phyloP scores from a whole-genome alignment of 805 yeast genomes.

The Cyberlindnera bimundalis region DNA sequence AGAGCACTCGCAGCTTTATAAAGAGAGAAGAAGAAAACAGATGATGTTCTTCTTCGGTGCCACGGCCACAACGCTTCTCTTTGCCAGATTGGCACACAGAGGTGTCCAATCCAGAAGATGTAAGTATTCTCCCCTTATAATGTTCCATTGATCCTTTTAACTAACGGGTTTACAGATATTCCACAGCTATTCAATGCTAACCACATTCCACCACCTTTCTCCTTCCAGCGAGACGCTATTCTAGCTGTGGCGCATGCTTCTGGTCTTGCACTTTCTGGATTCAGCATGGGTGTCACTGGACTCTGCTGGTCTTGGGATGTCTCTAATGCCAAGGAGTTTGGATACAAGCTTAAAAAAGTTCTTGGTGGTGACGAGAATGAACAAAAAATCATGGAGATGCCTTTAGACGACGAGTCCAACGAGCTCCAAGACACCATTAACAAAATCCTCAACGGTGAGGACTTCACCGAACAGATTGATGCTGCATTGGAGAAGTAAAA shows the following conservation, averaged over 20 bases:
- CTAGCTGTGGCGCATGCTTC: slow-evolving; percentile 84
- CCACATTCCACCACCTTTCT: slow-evolving; percentile 80
- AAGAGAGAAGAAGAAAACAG: slow-evolving; percentile 60
- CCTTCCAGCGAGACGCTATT: slow-evolving; percentile 78
- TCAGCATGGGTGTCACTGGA: slow-evolving; percentile 71
- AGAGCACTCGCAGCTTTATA: slow-evolving; percentile 16
- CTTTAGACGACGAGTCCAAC: slow-evolving; percentile 58
- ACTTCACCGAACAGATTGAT: slow-evolving; percentile 13
- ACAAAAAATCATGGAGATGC: slow-evolving; percentile 38
- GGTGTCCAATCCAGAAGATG: slow-evolving; percentile 65
- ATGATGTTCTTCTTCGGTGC: slow-evolving; percentile 70
- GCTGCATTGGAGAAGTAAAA: slow-evolving; percentile 3
- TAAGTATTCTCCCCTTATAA: slow-evolving; percentile 3
- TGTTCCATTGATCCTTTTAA: too few species aligned
- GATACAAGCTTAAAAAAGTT: slow-evolving; percentile 56
- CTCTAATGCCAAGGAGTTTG: slow-evolving; percentile 64
- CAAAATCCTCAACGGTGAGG: slow-evolving; percentile 45
- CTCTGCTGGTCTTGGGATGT: slow-evolving; percentile 80
- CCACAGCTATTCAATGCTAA: slow-evolving; percentile 82
- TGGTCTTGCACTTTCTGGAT: slow-evolving; percentile 64
- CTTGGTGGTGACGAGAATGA: slow-evolving; percentile 70
- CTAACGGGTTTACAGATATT: slow-evolving; percentile 40
- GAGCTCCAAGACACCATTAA: slow-evolving; percentile 54
- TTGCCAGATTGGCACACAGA: slow-evolving; percentile 71
- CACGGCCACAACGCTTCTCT: slow-evolving; percentile 65